Evolutionary conservation across 2,329 filamentous ascomycete genomes (phyloP), one percentile per base, ranked within the genome.

Genomic region (Penicillium sumatraense): DNA sequence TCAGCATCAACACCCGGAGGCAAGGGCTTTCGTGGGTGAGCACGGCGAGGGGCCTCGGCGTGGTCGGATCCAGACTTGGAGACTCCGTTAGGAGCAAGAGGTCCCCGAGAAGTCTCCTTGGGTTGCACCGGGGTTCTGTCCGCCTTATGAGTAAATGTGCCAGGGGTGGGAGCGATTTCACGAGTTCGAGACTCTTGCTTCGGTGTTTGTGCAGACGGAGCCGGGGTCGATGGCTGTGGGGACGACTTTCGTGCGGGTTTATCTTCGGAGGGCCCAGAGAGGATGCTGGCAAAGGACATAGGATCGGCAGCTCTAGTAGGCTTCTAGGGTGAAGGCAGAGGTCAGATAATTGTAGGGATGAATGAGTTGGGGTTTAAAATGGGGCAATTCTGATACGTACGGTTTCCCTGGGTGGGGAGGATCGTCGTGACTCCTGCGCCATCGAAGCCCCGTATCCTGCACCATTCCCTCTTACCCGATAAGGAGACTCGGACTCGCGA

Each of bases 201-300:
- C 16, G 60, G 58, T n/a, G 61, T 47, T 31, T 62, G 54, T 11
- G 60, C 53, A 14, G 67, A 53, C 13, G 59, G 47, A 27, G 64
- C 31, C 9, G 59, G 29, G 23, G 58, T 51, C 38, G 59, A 68
- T 18, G 76, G 68, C 2, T 78, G 78, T 27, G 81, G 79, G 40
- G 78, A 79, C 11, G 76, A 71, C 62, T 78, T 82, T 7, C 83
- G 80, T 5, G 81, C 78, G 35, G 72, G 65, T 60, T 68, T 74
- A 14, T 85, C 81, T 50, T 89, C 86, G 53, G 91, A 88, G 52
- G 89, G 83, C 63, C 86, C 92, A 3, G 91, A 93, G 40, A 98
- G 87, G 56, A 98, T 96, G 71, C 93, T 97, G 62, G 91, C 95
- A 69, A 98, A 95, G 5, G 93, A 95, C 93, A 97, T 97, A 50